These are phyloP conservation scores for Suillus occidentalis DNA, from an alignment of 768 basidiomycete species.

Conservation along the genomic window DNA sequence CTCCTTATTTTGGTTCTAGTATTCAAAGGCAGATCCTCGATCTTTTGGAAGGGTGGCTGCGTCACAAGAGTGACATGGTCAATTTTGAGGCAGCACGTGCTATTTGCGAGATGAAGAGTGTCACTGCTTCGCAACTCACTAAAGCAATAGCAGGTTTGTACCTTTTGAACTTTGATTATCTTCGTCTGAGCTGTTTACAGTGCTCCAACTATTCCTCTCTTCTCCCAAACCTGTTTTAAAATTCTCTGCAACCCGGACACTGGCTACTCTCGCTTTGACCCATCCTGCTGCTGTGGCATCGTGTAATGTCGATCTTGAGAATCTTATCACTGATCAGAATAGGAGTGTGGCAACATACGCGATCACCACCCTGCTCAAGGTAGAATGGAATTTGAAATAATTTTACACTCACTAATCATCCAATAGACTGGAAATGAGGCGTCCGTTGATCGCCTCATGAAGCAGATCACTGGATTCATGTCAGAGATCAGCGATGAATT, in stretches of 20 bases:
- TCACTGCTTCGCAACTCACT: constrained; percentile 72
- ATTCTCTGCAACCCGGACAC: constrained; percentile 95
- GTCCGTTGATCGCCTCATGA: constrained; percentile 98
- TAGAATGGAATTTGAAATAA: constrained; percentile 22
- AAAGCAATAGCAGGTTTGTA: constrained; percentile 84
- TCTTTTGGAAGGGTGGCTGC: constrained; percentile 89
- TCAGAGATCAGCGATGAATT: constrained; percentile 99
- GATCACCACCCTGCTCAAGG: constrained; percentile 97
- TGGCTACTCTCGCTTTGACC: constrained; percentile 83
- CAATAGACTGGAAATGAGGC: constrained; percentile 95
- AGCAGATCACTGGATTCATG: constrained; percentile 99
- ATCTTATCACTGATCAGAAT: constrained; percentile 92
- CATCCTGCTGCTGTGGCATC: constrained; percentile 85
- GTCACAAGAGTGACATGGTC: constrained; percentile 99
- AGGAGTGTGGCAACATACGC: constrained; percentile 97
- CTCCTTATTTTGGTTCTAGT: constrained; percentile 41
- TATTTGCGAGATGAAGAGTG: constrained; percentile 94
- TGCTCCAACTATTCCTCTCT: constrained; percentile 92
- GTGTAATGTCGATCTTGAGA: constrained; percentile 97
- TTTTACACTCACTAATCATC: constrained; percentile 9
- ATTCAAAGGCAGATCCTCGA: constrained; percentile 92
- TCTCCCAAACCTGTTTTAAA: constrained; percentile 94
- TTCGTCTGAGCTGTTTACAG: constrained; percentile 40
- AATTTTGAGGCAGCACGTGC: constrained; percentile 98
- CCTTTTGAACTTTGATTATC: constrained; percentile 4